Base-by-base conservation (phyloP, 2,329 filamentous ascomycete species). In the Sphaerulina populicola region DNA sequence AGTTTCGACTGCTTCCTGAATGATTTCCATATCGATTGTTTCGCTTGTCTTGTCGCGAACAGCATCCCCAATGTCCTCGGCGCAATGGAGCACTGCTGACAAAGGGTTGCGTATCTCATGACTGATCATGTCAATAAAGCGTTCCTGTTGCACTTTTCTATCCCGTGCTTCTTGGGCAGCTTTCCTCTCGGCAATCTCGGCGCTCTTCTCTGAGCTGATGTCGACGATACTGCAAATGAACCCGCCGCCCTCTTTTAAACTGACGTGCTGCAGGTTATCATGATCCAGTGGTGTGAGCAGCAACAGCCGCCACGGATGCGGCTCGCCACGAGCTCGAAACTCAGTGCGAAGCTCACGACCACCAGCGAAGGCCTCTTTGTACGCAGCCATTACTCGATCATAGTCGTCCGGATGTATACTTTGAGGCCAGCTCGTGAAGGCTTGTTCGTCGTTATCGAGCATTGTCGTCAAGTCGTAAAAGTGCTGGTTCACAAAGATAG, bases 171-270 rank as follows among this genome's bases (percentile, higher is more conserved):
- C 70, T 14, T 63, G 63, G 2, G 72, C 71, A 10, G 68, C 69
- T 46, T 69, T 68, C 31, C 71, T 65, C 44, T 74, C 70, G 3
- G 66, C 56, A 7, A 72, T 46, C 47, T 73, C 67, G 3, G 71
- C 71, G 36, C 66, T 65, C 51, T 74, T 74, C 52, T 73, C 71
- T 12, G 69, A 67, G 12, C 69, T 73, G 35, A 74, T 73, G 49
- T 74, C 72, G 11, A 74, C 69, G 8, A 74, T 65, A 15, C 70
- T 71, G 53, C 71, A 73, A 5, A 74, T 72, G 55, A 71, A 74
- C 2, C 72, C 71, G 6, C 70, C 69, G 21, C 71, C 67, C 18
- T 64, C 57, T 4, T 53, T 54, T 1, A 66, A 56, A 41, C 57
- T 62, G 14, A 62, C 58, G 37, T 67, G 62, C 37, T 64, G 50